A percentile compares a stretch with the other conserved stretches of the same genome.
Conservation (phyloP, 2,329 filamentous ascomycete genomes). For the Fusarium piperis region DNA sequence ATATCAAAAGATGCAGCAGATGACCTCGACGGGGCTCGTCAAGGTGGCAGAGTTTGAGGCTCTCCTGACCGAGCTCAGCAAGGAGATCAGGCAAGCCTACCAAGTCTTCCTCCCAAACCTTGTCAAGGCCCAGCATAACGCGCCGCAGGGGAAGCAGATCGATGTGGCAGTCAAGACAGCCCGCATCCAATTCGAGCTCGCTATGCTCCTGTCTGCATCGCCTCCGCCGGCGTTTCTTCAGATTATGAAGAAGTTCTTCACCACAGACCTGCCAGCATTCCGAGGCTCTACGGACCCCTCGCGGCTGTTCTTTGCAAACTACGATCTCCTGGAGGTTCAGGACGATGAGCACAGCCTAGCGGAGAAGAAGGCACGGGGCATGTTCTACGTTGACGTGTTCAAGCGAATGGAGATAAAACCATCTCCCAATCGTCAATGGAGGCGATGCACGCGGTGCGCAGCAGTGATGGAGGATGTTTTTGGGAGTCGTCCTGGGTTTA, state of each 20-base stretch:
- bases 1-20: conserved; percentile 63
- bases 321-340: conserved; percentile 72
- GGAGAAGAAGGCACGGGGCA: conserved; percentile 48
- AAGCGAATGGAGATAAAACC: conserved; percentile 63
- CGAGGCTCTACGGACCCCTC: conserved; percentile 70
- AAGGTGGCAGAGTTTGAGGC: conserved; percentile 71
- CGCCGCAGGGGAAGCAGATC: conserved; percentile 55
- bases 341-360: conserved; percentile 63
- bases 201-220: conserved; percentile 59
- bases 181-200: conserved; percentile 61
- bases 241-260: conserved; percentile 74
- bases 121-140: conserved; percentile 57
- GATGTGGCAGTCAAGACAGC: conserved; percentile 57
- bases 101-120: conserved; percentile 55
- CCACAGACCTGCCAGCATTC: conserved; percentile 66
- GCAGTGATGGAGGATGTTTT: conserved; percentile 71
- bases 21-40: conserved; percentile 62
- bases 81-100: conserved; percentile 63
- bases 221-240: conserved; percentile 59
- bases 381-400: conserved; percentile 63
- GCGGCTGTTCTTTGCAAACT: conserved; percentile 78
- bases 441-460: conserved; percentile 65
- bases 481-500: conserved; percentile 58
- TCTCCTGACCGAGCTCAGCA: conserved; percentile 61
- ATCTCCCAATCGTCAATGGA: conserved; percentile 45